These are phyloP conservation scores for Leucocoprinus sp. DNA, from an alignment of 768 basidiomycete genomes.

Conservation along the genomic window DNA sequence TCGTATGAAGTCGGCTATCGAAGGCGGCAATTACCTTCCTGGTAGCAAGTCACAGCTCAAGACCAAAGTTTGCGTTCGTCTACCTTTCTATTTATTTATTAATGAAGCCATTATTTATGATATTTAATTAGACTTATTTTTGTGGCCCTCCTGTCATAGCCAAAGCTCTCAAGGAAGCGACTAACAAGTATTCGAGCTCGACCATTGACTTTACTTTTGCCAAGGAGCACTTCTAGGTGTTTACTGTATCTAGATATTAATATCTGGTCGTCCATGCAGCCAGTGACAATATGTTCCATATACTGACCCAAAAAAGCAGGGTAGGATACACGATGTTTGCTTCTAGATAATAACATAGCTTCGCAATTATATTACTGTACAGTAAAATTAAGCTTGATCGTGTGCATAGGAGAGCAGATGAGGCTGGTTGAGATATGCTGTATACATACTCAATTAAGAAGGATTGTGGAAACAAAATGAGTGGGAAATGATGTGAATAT, in stretches of 20 bases:
- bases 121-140: constrained; percentile 64
- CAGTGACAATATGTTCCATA: too few relatives aligned
- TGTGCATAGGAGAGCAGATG: too few relatives aligned
- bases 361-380: too few relatives aligned
- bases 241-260: neutral
- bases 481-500: too few relatives aligned
- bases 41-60: constrained; percentile 72
- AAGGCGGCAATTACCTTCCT: constrained; percentile 73
- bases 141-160: constrained; percentile 77
- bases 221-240: constrained; percentile 40
- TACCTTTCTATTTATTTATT: neutral
- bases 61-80: constrained; percentile 74
- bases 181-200: constrained; percentile 42
- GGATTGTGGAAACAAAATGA: too few relatives aligned
- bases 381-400: too few relatives aligned
- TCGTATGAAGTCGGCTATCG: constrained; percentile 69
- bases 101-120: constrained; percentile 7
- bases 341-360: too few relatives aligned
- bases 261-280: too few relatives aligned
- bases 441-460: too few relatives aligned
- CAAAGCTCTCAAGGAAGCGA: constrained; percentile 68
- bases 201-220: constrained; percentile 72
- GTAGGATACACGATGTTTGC: too few relatives aligned
- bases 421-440: too few relatives aligned
- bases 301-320: too few relatives aligned